Evolutionary conservation across 2,329 filamentous ascomycete genomes (phyloP).

Genomic region (Penicillium decumbens): DNA sequence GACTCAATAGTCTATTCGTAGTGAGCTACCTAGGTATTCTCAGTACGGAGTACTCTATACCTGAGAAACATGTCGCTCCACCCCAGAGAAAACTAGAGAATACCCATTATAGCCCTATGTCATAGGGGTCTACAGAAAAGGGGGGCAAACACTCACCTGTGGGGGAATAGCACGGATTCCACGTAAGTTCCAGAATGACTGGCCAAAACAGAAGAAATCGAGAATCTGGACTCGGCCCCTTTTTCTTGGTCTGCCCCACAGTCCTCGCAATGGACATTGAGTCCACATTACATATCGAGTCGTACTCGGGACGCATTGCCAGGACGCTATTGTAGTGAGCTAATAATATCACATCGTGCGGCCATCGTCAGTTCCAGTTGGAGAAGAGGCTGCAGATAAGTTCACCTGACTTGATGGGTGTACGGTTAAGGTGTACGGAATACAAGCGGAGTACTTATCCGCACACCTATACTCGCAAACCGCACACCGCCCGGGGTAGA

Average conservation of each 20-base stretch:
- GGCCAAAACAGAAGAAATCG: neutral
- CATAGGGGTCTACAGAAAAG: neutral
- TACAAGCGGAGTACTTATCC: neutral
- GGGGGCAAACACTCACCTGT: constrained; percentile 11
- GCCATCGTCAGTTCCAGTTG: neutral
- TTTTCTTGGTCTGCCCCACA: neutral
- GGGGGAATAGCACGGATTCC: constrained; percentile 1
- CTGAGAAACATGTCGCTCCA: neutral
- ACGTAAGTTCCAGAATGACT: constrained; percentile 10
- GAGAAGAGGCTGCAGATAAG: neutral
- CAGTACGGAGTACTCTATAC: neutral
- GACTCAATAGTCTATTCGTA: no score
- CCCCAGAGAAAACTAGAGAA: no score
- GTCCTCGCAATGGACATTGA: neutral
- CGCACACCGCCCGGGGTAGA: no score
- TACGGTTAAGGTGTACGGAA: no score
- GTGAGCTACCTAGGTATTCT: neutral
- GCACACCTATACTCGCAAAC: neutral
- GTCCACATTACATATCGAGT: neutral
- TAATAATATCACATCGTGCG: neutral
- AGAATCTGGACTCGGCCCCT: neutral
- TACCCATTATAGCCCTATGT: no score
- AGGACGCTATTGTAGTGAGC: neutral
- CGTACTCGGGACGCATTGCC: neutral
- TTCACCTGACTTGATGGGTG: neutral